Conservation (phyloP, 1,284 basidiomycete genomes). For the Rhodofomes roseus region DNA sequence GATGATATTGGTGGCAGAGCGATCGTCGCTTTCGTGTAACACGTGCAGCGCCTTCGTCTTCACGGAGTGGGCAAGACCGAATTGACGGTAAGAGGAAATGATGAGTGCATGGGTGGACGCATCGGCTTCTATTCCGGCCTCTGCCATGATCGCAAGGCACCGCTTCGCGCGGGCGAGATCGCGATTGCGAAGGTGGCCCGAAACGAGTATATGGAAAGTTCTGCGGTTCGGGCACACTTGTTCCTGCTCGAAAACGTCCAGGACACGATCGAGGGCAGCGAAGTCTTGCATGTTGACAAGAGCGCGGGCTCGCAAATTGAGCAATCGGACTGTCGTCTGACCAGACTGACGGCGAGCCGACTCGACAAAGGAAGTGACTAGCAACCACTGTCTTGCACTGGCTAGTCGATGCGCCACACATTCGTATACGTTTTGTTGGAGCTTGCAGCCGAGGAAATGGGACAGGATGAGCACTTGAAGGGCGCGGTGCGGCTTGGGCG, state of each 20-base stretch:
- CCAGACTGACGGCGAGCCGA: slow-evolving; percentile 45
- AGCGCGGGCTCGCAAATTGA: slow-evolving; percentile 67
- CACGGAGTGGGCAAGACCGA: slow-evolving; percentile 57
- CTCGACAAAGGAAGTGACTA: slow-evolving; percentile 42
- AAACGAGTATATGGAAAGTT: slow-evolving; percentile 65
- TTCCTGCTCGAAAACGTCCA: slow-evolving; percentile 47
- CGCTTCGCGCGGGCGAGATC: slow-evolving; percentile 53
- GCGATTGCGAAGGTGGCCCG: slow-evolving; percentile 64
- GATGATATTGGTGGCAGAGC: slow-evolving; percentile 45
- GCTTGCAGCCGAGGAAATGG: slow-evolving; percentile 41
- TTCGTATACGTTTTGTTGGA: slow-evolving; percentile 59
- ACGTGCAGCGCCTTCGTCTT: slow-evolving; percentile 46
- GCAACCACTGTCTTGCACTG: slow-evolving; percentile 42
- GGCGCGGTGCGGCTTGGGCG: slow-evolving; percentile 36
- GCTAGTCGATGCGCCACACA: slow-evolving; percentile 46
- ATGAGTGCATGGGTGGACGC: slow-evolving; percentile 58
- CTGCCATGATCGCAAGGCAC: slow-evolving; percentile 50
- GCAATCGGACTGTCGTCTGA: slow-evolving; percentile 46
- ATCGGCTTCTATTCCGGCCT: slow-evolving; percentile 49
- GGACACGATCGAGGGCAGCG: slow-evolving; percentile 37
- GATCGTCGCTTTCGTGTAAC: slow-evolving; percentile 37
- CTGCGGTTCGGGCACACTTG: slow-evolving; percentile 46
- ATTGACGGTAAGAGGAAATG: slow-evolving; percentile 50
- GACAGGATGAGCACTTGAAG: slow-evolving; percentile 45
- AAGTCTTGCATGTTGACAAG: slow-evolving; percentile 51